These are phyloP conservation scores for Sarocladium strictum DNA, from an alignment of 2,329 filamentous ascomycete genomes.

Conservation along the genomic window DNA sequence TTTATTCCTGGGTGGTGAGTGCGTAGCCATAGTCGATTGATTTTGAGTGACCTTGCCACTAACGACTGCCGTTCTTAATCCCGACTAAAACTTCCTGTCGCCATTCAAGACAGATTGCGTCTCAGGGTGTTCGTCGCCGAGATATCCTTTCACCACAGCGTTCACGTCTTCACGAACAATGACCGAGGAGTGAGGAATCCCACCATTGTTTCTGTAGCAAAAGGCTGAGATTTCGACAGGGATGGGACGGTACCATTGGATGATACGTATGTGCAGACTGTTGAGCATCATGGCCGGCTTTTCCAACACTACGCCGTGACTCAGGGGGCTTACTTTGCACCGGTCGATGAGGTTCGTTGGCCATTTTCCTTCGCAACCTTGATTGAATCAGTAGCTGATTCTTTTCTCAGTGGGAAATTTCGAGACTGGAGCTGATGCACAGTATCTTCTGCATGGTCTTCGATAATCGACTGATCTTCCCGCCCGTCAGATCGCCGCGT, in stretches of 20 bases:
- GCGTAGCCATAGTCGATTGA: neutral
- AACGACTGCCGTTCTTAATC: neutral
- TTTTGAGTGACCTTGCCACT: neutral
- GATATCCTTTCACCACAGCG: no score
- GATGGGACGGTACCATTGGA: slow-evolving; percentile 49
- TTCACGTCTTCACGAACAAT: neutral
- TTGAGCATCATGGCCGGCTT: slow-evolving; percentile 54
- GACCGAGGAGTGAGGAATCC: neutral
- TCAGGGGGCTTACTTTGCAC: slow-evolving; percentile 59
- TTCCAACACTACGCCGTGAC: slow-evolving; percentile 64
- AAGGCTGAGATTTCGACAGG: slow-evolving; percentile 22
- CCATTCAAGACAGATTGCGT: no score
- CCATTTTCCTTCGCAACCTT: neutral
- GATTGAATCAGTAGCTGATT: slow-evolving; percentile 9
- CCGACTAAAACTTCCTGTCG: no score
- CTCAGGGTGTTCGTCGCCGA: no score
- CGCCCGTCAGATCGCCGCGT: slow-evolving; percentile 51
- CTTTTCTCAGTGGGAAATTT: slow-evolving; percentile 54
- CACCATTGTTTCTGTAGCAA: neutral
- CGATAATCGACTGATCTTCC: slow-evolving; percentile 62
- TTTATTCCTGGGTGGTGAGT: neutral
- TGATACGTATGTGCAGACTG: slow-evolving; percentile 50
- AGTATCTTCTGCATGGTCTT: slow-evolving; percentile 57
- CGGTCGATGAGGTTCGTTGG: slow-evolving; percentile 61
- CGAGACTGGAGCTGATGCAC: slow-evolving; percentile 60